Evolutionary conservation across 208 protist genomes (phyloP).

Genomic region (Herpetomonas samuelpessoai): DNA sequence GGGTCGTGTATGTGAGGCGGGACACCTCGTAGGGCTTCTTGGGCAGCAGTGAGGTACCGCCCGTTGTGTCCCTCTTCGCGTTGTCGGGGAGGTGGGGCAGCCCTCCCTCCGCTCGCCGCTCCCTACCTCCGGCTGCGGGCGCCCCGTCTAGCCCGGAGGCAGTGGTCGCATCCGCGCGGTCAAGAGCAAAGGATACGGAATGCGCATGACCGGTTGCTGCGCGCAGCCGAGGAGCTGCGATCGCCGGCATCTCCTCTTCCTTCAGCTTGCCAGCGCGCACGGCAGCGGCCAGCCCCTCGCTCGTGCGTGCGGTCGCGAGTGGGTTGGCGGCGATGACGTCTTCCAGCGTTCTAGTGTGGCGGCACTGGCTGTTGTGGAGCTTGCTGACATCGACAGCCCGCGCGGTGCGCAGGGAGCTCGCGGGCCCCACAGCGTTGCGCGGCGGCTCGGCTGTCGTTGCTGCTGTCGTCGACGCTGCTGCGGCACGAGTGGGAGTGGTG

Average conservation of each 20-base stretch:
- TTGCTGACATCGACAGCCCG: slow-evolving; percentile 32
- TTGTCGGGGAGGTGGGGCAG: too few species aligned
- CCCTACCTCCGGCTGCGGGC: too few species aligned
- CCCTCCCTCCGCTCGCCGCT: too few species aligned
- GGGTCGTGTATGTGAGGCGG: not conserved
- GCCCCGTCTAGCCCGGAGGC: too few species aligned
- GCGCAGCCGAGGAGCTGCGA: too few species aligned
- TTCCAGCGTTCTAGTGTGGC: slow-evolving; percentile 52
- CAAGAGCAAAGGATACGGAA: too few species aligned
- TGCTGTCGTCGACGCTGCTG: not conserved
- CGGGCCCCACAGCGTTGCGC: too few species aligned
- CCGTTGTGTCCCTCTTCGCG: too few species aligned
- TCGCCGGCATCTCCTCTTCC: slow-evolving; percentile 21
- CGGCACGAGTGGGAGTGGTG: slow-evolving; percentile 12
- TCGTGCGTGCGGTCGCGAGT: not conserved
- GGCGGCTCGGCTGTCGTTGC: not conserved
- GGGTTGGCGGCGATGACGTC: slow-evolving; percentile 60
- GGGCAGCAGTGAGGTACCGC: too few species aligned
- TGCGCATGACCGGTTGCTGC: too few species aligned
- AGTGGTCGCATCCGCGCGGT: too few species aligned
- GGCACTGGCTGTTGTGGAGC: slow-evolving; percentile 54
- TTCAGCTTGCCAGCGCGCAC: slow-evolving; percentile 26
- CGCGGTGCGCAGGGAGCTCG: slow-evolving; percentile 44
- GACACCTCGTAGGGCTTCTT: not conserved
- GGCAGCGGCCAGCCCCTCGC: not conserved